A percentile compares a stretch with the other conserved stretches of the same genome.
phyloP scores from a whole-genome alignment of 1,139 yeast species.

The Geotrichum citri-aurantii region DNA sequence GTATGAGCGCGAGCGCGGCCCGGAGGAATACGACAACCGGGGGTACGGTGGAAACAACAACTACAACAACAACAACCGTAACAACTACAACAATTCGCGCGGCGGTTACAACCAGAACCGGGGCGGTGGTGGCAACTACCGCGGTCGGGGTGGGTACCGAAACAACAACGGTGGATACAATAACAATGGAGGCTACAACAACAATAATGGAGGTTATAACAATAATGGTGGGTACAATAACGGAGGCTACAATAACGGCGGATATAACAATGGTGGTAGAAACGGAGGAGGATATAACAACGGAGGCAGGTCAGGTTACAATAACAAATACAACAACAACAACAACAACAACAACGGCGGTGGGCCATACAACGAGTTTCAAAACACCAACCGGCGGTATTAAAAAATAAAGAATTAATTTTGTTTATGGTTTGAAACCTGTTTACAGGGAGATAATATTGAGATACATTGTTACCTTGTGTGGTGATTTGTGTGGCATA shows the following conservation, averaged over 20 bases:
- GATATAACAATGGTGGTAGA: slow-evolving; percentile 15
- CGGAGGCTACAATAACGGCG: slow-evolving; percentile 19
- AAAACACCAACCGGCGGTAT: slow-evolving; percentile 14
- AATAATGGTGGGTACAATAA: slow-evolving; percentile 20
- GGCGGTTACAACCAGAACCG: slow-evolving; percentile 9
- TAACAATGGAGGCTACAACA: slow-evolving; percentile 22
- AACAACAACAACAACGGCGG: slow-evolving; percentile 10
- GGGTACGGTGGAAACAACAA: slow-evolving; percentile 22
- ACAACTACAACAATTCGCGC: slow-evolving; percentile 7
- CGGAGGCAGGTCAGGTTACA: slow-evolving; percentile 5
- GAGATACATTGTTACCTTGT: too few relatives aligned
- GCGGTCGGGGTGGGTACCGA: slow-evolving; percentile 18
- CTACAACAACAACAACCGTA: slow-evolving; percentile 17
- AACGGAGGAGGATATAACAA: slow-evolving; percentile 10
- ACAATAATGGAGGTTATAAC: slow-evolving; percentile 22
- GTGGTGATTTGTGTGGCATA: too few relatives aligned
- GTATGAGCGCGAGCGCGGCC: slow-evolving; percentile 20
- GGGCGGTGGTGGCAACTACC: slow-evolving; percentile 12
- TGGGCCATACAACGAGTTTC: slow-evolving; percentile 16
- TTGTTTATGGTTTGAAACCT: neutral
- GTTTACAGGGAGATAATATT: too few relatives aligned
- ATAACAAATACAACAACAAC: slow-evolving; percentile 1
- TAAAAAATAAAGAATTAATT: too few relatives aligned
- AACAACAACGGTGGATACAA: slow-evolving; percentile 22
- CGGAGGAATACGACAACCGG: slow-evolving; percentile 25